phyloP scores from a whole-genome alignment of 2,329 filamentous ascomycete genomes.

The Colletotrichum kahawae region DNA sequence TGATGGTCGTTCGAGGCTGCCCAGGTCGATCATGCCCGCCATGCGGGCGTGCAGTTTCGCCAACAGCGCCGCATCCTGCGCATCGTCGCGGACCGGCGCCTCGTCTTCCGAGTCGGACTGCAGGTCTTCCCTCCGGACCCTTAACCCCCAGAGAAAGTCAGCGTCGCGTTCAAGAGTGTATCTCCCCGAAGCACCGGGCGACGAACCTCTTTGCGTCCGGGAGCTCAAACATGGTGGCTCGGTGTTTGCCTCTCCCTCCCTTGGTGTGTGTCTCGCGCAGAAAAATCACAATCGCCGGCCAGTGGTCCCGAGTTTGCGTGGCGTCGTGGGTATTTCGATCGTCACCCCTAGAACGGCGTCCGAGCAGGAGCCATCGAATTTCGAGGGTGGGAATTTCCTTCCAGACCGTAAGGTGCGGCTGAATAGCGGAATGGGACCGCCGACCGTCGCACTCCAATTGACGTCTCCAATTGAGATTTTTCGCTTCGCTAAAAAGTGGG shows the following conservation, averaged over 20 bases:
- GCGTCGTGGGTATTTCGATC: neutral
- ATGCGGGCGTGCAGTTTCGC: constrained; percentile 54
- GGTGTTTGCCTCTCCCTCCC: neutral
- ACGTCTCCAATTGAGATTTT: constrained; percentile 4
- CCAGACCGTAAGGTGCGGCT: neutral
- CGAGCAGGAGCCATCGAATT: neutral
- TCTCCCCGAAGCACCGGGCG: neutral
- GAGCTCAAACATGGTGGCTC: constrained; percentile 52
- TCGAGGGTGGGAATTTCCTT: neutral
- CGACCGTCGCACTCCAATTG: neutral
- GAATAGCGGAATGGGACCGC: neutral
- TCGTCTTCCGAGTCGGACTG: constrained; percentile 37
- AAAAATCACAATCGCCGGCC: neutral
- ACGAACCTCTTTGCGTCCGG: constrained; percentile 58
- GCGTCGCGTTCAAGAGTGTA: neutral
- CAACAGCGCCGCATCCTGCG: constrained; percentile 42
- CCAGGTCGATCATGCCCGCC: constrained; percentile 49
- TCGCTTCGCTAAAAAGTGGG: neutral
- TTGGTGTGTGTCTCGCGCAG: neutral
- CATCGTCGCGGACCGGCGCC: constrained; percentile 32
- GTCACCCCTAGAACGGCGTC: neutral
- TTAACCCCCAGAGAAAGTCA: neutral
- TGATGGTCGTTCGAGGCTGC: constrained; percentile 26
- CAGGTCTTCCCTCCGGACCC: constrained; percentile 60
- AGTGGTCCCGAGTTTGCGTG: neutral